Base-by-base conservation (phyloP, 2,329 filamentous ascomycete species). In the Berkeleyomyces basicola region DNA sequence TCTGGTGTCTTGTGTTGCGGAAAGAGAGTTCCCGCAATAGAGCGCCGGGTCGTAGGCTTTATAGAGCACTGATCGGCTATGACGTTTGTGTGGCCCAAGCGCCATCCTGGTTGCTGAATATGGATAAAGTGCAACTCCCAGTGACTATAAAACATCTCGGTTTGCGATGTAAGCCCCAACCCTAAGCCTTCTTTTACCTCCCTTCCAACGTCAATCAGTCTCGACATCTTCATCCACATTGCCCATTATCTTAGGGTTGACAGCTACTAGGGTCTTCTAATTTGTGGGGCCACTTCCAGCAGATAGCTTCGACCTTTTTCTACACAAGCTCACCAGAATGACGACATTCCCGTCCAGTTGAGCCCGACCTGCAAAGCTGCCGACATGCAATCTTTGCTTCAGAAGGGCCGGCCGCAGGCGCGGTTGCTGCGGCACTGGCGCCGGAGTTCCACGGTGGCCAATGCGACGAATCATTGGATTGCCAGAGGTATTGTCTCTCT, bases 391-490 rank as follows among this genome's bases (percentile, higher is more conserved):
- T 44, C 49, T n/a, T 62, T 40, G 11, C 36, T 62, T 11, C 42
- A 53, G n/a, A 62, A 53, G 49, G 36, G 49, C 42, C 43, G 10
- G 23, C 16, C 16, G 36, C 10, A 46, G n/a, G 23, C n/a, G 42
- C 31, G 42, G 49, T 44, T 42, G 10, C 40, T 42, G 5, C 36
- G 55, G 5, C 42, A 43, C 31, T 59, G 36, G 4, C 44, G 53
- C 3, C 40, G 14, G 1, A 39, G 37, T 40, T 53, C 36, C 14
- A 51, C 58, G 4, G 39, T 61, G 9, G n/a, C 47, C 1, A 42
- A 49, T 14, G 36, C 59, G 44, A 59, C 58, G 11, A 63, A 63
- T 14, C 61, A 63, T 16, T 63, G 61, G 61, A 49, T 62, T 4
- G 42, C 43, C n/a, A 51, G 60, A 7, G 57, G 55, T 63, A 43